Conservation (phyloP, 768 basidiomycete species). For the Naganishia vaughanmartiniae region DNA sequence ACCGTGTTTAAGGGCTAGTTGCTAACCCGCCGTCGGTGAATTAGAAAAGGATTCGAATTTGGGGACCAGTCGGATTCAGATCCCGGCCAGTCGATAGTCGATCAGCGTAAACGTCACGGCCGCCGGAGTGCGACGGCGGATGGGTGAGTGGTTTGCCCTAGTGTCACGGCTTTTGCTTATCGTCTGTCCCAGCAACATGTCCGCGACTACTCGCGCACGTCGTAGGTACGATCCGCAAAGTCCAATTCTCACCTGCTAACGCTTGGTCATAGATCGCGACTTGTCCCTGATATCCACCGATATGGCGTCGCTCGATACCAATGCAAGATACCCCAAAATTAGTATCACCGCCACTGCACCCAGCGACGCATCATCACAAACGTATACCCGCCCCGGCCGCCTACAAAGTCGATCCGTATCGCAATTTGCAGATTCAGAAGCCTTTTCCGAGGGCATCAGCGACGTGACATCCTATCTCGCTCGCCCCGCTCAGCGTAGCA, state of each 20-base stretch:
- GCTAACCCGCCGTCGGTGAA: neutral
- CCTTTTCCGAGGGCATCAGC: slow-evolving; percentile 7
- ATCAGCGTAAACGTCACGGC: neutral
- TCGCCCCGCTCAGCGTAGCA: neutral
- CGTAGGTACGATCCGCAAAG: neutral
- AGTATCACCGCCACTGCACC: slow-evolving; percentile 15
- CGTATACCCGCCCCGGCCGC: slow-evolving; percentile 2
- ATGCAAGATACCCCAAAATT: neutral
- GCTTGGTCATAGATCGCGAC: neutral
- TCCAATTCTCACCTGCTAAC: no score
- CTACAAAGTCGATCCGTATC: slow-evolving; percentile 3
- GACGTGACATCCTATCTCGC: slow-evolving; percentile 4
- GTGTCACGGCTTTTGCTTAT: neutral
- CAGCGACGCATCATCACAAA: neutral
- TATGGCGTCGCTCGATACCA: neutral
- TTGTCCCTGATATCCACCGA: slow-evolving; percentile 3
- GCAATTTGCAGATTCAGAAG: slow-evolving; percentile 15
- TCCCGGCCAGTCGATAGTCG: neutral
- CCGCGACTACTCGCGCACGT: neutral
- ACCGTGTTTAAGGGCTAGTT: neutral
- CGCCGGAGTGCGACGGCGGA: neutral
- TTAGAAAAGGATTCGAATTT: slow-evolving; percentile 10
- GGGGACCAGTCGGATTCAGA: slow-evolving; percentile 23
- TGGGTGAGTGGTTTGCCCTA: neutral
- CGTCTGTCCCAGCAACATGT: neutral